These are phyloP conservation scores for Micractinium conductrix DNA, from an alignment of 139 green algal species.

Conservation along the genomic window DNA sequence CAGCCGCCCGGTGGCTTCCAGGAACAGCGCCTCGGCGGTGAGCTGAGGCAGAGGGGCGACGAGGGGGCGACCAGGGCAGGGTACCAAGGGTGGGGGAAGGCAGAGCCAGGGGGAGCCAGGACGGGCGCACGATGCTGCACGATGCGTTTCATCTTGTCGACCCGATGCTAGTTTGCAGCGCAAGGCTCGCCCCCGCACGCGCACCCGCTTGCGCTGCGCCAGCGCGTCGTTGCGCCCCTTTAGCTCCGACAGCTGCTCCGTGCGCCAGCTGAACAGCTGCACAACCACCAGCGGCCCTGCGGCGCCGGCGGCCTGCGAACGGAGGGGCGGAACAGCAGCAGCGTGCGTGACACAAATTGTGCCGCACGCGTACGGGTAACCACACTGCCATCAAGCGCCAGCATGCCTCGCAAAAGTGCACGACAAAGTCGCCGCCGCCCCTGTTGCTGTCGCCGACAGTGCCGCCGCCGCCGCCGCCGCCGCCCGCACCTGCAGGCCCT, in stretches of 20 bases:
- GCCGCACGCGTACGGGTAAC: too few relatives aligned
- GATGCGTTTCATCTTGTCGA: too few relatives aligned
- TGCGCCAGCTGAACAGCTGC: slow-evolving; percentile 53
- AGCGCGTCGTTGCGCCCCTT: slow-evolving; percentile 17
- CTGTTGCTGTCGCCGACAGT: too few relatives aligned
- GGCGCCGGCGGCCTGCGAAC: slow-evolving; percentile 41
- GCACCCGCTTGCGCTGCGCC: slow-evolving; percentile 47
- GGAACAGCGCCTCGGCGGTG: slow-evolving; percentile 70
- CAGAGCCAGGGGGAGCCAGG: background rate
- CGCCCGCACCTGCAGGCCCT: slow-evolving; percentile 29
- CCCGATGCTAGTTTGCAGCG: too few relatives aligned
- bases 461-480: background rate
- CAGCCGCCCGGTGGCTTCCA: slow-evolving; percentile 66
- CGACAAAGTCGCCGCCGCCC: too few relatives aligned
- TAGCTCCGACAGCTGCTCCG: slow-evolving; percentile 27
- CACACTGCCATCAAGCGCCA: too few relatives aligned
- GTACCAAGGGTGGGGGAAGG: background rate
- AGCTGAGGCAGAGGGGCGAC: slow-evolving; percentile 7
- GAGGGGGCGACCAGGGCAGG: background rate
- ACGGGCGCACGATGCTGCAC: too few relatives aligned
- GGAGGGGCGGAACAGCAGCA: too few relatives aligned
- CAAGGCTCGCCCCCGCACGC: background rate
- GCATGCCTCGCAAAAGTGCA: too few relatives aligned
- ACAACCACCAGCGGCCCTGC: slow-evolving; percentile 42
- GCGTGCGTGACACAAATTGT: too few relatives aligned